Conservation (phyloP, 202 grass and related monocot species). For the Digitaria exilis region DNA sequence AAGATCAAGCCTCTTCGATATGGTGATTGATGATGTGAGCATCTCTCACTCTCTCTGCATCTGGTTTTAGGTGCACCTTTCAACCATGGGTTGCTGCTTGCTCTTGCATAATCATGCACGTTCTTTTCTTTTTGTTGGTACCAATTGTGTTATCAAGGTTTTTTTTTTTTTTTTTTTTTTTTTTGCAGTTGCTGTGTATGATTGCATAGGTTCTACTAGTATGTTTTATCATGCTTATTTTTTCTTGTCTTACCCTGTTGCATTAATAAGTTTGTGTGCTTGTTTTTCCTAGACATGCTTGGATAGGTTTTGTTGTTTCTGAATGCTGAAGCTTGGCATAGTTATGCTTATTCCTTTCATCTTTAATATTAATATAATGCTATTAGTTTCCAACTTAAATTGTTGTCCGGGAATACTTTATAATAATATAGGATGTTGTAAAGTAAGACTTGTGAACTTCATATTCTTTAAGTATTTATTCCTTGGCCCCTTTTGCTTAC, state of each 20-base stretch:
- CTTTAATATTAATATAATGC: neutral
- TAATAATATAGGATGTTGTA: neutral
- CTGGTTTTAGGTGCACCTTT: neutral
- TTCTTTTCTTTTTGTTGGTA: conserved; percentile 1
- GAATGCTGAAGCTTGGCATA: neutral
- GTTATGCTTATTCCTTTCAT: neutral
- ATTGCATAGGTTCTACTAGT: neutral
- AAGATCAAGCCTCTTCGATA: conserved; percentile 70
- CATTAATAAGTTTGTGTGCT: neutral
- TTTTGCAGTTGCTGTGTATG: conserved; percentile 20
- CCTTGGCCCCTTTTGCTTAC: neutral
- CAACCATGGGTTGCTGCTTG: neutral
- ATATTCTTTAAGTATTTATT: neutral
- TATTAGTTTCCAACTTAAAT: neutral
- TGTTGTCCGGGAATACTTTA: neutral
- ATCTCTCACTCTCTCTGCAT: neutral
- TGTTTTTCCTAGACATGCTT: neutral
- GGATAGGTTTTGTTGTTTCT: neutral
- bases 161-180: too few species aligned
- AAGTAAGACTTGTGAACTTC: too few species aligned
- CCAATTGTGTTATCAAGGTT: neutral
- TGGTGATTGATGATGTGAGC: conserved; percentile 56
- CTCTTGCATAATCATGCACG: neutral
- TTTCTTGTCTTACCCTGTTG: neutral
- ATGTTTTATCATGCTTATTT: conserved; percentile 15